Conservation (phyloP, 2,329 filamentous ascomycete genomes). For the Colletotrichum truncatum region DNA sequence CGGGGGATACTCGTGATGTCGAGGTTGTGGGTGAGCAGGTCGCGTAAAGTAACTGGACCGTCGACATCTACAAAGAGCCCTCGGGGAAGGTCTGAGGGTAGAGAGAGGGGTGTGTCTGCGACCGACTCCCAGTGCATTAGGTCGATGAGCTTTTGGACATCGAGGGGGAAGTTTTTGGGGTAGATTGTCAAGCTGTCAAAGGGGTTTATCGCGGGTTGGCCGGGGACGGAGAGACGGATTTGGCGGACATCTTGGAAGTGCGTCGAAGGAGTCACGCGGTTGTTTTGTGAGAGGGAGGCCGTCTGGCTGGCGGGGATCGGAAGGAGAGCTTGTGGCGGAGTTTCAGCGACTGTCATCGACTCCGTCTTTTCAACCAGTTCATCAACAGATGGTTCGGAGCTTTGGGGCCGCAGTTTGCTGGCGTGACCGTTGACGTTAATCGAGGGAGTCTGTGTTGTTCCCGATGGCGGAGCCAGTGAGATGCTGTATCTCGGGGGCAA, state of each 20-base stretch:
- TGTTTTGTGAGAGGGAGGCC: conserved; percentile 72
- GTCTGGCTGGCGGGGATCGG: conserved; percentile 65
- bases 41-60: conserved; percentile 69
- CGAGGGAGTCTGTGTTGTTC: conserved; percentile 32
- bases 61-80: conserved; percentile 48
- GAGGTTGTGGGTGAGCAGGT: conserved; percentile 81
- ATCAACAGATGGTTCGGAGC: not conserved
- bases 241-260: conserved; percentile 98
- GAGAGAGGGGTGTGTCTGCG: conserved; percentile 72
- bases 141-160: conserved; percentile 81
- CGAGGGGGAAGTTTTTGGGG: conserved; percentile 85
- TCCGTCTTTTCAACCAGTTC: not conserved
- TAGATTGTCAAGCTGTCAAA: conserved; percentile 85
- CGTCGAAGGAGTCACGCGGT: conserved; percentile 74
- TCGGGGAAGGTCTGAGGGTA: conserved; percentile 31
- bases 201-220: conserved; percentile 59
- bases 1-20: conserved; percentile 92
- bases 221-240: conserved; percentile 38
- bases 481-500: conserved; percentile 80
- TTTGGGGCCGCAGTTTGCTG: not conserved
- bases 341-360: not conserved
- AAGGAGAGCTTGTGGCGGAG: conserved; percentile 46
- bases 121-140: conserved; percentile 81
- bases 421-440: not conserved
- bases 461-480: conserved; percentile 38